Conservation (phyloP, 192 early-diverging fungal species). For the Linnemannia schmuckeri region DNA sequence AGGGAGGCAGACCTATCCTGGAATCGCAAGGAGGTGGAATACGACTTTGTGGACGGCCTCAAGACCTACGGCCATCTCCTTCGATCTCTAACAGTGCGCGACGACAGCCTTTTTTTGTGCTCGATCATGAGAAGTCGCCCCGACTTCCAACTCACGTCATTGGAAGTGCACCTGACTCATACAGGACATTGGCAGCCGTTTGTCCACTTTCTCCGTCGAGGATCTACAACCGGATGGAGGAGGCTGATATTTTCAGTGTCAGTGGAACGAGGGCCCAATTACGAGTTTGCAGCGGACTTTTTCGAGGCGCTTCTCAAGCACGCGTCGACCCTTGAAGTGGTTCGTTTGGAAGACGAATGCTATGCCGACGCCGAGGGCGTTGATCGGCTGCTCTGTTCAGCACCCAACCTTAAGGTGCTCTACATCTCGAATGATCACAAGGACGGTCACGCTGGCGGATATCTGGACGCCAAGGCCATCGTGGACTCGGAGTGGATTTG, state of each 20-base stretch:
- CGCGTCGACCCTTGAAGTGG: not conserved
- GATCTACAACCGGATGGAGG: not conserved
- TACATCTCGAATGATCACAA: not conserved
- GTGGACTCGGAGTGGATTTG: not conserved
- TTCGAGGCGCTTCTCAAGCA: not conserved
- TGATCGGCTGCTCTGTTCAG: not conserved
- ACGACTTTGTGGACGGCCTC: not conserved
- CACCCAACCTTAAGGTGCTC: not conserved
- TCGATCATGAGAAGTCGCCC: not conserved
- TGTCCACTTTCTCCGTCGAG: not conserved
- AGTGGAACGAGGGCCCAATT: not conserved
- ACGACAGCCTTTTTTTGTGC: not conserved
- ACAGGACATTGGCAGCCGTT: too few species aligned
- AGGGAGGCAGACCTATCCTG: too few species aligned
- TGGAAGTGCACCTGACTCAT: not conserved
- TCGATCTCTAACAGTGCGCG: not conserved
- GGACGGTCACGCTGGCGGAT: not conserved
- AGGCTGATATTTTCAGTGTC: not conserved
- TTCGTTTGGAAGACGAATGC: not conserved
- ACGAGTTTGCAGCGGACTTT: not conserved
- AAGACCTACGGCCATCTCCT: not conserved
- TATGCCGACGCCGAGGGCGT: not conserved
- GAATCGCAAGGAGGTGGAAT: too few species aligned
- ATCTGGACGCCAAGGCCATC: not conserved
- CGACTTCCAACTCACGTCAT: not conserved